phyloP scores from a whole-genome alignment of 2,329 filamentous ascomycete species.

The Colletotrichum salicis region DNA sequence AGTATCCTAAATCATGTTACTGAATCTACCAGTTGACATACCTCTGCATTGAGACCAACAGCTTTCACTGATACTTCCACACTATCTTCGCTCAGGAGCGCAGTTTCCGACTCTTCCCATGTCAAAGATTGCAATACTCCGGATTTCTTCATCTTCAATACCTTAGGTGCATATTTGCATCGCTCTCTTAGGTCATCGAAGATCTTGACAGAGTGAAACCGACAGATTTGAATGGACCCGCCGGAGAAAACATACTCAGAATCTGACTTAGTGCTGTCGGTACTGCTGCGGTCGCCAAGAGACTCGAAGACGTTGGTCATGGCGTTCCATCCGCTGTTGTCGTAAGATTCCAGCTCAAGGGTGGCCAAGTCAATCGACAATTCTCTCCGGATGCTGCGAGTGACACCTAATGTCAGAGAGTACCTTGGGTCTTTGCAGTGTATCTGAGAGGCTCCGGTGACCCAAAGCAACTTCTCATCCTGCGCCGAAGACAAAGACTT shows the following conservation, averaged over 20 bases:
- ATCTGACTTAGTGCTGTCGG: slow-evolving; percentile 37
- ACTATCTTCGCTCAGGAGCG: not conserved
- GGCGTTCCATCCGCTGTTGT: slow-evolving; percentile 10
- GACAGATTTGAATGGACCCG: slow-evolving; percentile 40
- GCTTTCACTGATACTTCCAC: slow-evolving; percentile 1
- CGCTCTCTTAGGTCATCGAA: not conserved
- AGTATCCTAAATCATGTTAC: not conserved
- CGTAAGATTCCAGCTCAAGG: slow-evolving; percentile 42
- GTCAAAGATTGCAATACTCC: not conserved
- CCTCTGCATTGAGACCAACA: slow-evolving; percentile 15
- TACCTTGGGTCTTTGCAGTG: slow-evolving; percentile 42
- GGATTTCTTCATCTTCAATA: not conserved
- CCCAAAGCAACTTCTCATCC: slow-evolving; percentile 42
- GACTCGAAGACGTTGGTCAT: not conserved
- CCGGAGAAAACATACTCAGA: slow-evolving; percentile 46
- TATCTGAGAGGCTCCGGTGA: slow-evolving; percentile 43
- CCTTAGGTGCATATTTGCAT: not conserved
- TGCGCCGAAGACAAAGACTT: slow-evolving; percentile 16
- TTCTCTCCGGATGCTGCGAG: slow-evolving; percentile 45
- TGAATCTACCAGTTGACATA: not conserved
- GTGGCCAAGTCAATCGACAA: slow-evolving; percentile 42
- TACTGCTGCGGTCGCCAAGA: not conserved
- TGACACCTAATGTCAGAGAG: slow-evolving; percentile 42
- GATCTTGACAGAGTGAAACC: slow-evolving; percentile 24
- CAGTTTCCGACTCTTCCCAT: not conserved